These are phyloP conservation scores for Malus sieversii DNA, from an alignment of 306 rosid species.

Conservation along the genomic window DNA sequence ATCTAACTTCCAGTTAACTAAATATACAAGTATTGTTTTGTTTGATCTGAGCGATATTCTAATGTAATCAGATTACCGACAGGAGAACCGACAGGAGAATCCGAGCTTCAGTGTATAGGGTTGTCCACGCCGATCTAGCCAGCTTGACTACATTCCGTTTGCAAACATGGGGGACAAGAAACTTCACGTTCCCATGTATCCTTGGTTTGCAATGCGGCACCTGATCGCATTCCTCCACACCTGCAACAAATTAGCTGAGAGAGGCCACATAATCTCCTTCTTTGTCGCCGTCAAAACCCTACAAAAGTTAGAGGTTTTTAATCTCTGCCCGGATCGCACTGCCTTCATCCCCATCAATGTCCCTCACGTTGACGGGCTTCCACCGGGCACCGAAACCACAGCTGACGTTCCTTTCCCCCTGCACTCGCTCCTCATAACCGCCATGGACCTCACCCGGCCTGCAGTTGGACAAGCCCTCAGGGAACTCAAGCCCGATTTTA, in stretches of 20 bases:
- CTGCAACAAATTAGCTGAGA: conserved; percentile 58
- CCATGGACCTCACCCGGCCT: conserved; percentile 60
- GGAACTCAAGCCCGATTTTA: conserved; percentile 36
- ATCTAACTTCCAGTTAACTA: no score
- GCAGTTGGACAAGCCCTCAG: conserved; percentile 22
- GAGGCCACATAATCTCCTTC: conserved; percentile 54
- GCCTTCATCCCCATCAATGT: conserved; percentile 46
- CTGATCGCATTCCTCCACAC: conserved; percentile 42
- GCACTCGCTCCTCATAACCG: conserved; percentile 36
- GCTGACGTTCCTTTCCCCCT: conserved; percentile 36
- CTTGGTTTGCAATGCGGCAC: conserved; percentile 74
- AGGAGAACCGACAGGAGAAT: no score
- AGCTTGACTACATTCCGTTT: neutral
- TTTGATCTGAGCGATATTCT: neutral
- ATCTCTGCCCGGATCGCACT: conserved; percentile 47
- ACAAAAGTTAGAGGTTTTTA: conserved; percentile 39
- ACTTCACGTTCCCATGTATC: conserved; percentile 51
- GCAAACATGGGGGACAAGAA: neutral
- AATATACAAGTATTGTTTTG: neutral
- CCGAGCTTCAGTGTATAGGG: no score
- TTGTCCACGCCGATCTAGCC: no score
- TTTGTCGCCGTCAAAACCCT: conserved; percentile 38
- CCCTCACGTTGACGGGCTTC: conserved; percentile 58
- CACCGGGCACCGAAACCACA: conserved; percentile 51
- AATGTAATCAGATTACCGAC: neutral